Evolutionary conservation across 371 early-diverging fungal species (phyloP).

Genomic region (Mucor plumbeus): DNA sequence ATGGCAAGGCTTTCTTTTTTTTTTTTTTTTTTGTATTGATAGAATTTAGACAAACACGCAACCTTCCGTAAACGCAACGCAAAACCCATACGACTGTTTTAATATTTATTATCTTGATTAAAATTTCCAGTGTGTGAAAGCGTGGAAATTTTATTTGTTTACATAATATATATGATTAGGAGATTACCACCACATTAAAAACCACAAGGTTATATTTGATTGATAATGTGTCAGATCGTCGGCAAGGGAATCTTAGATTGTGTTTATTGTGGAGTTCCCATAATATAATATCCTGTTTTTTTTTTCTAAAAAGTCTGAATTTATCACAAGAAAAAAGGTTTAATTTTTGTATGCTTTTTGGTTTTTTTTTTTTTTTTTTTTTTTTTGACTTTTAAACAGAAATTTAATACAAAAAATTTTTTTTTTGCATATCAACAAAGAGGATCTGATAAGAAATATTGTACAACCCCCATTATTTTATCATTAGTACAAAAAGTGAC

Average conservation of each 20-base stretch:
- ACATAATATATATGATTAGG: neutral
- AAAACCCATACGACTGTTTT: no score
- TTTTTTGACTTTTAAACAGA: neutral
- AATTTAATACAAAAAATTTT: neutral
- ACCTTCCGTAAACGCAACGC: neutral
- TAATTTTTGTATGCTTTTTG: neutral
- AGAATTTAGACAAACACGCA: neutral
- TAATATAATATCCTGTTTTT: neutral
- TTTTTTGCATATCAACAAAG: neutral
- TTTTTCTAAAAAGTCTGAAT: neutral
- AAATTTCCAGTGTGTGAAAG: neutral
- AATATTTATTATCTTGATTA: neutral
- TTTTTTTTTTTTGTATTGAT: neutral
- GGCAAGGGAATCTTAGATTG: neutral
- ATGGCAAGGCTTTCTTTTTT: neutral
- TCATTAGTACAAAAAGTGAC: neutral
- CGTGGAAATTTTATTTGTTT: conserved; percentile 4
- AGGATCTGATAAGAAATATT: conserved; percentile 1
- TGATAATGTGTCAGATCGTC: conserved; percentile 6
- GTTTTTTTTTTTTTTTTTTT: no score
- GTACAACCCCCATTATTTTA: neutral
- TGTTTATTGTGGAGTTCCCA: neutral
- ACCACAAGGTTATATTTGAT: conserved; percentile 3
- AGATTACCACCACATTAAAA: neutral
- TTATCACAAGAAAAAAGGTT: neutral